These are phyloP conservation scores for Hypoxylon sp. DNA, from an alignment of 2,329 filamentous ascomycete genomes.

Conservation along the genomic window DNA sequence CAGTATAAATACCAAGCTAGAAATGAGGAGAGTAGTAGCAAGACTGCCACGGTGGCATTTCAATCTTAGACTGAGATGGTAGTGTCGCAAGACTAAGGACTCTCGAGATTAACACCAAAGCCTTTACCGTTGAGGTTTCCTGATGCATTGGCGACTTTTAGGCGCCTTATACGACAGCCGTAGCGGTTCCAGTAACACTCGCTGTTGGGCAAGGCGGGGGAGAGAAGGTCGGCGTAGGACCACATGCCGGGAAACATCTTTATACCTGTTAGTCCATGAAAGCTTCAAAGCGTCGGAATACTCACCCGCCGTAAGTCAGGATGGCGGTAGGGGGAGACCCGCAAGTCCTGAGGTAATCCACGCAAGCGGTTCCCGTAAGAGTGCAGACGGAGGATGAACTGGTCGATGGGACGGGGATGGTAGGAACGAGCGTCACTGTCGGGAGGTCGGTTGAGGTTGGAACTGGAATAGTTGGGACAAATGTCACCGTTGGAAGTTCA, in stretches of 20 bases:
- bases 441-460: constrained; percentile 1
- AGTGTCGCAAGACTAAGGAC: too few relatives aligned
- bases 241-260: constrained; percentile 31
- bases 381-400: constrained; percentile 32
- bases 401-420: constrained; percentile 1
- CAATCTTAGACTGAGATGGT: too few relatives aligned
- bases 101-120: too few relatives aligned
- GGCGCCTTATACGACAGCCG: not conserved
- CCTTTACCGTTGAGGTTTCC: too few relatives aligned
- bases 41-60: too few relatives aligned
- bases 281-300: not conserved
- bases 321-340: constrained; percentile 38
- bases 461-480: not conserved
- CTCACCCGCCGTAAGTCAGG: constrained; percentile 37
- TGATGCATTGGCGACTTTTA: not conserved
- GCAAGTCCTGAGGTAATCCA: constrained; percentile 38
- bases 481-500: too few relatives aligned
- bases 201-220: constrained; percentile 26
- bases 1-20: too few relatives aligned
- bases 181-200: not conserved
- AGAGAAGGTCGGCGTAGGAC: constrained; percentile 27
- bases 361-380: constrained; percentile 36
- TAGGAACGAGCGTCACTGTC: not conserved
- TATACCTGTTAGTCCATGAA: constrained; percentile 1
- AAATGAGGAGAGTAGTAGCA: too few relatives aligned